Evolutionary conservation across 495 filamentous ascomycete species (phyloP).

Genomic region (Penicillium tannophilum): DNA sequence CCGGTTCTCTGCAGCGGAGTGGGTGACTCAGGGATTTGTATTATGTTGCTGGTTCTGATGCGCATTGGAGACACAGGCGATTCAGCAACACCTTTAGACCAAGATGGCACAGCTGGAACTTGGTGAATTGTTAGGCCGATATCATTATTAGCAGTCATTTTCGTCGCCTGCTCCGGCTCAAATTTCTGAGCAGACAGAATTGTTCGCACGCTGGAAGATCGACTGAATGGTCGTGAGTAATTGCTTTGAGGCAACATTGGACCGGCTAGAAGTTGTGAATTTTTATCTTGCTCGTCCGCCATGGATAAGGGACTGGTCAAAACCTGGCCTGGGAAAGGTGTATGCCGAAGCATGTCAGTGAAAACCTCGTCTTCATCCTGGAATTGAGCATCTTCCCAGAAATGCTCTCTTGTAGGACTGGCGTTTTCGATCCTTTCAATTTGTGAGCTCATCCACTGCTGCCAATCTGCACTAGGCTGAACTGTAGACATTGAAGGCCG

Average conservation of each 20-base stretch:
- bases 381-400: conserved; percentile 63
- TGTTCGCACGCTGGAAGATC: conserved; percentile 34
- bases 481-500: background rate
- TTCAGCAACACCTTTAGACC: background rate
- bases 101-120: conserved; percentile 8
- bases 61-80: conserved; percentile 30
- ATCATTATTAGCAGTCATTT: background rate
- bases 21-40: conserved; percentile 31
- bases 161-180: background rate
- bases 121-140: background rate
- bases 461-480: conserved; percentile 45
- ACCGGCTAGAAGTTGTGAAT: conserved; percentile 14
- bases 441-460: conserved; percentile 52
- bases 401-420: conserved; percentile 47
- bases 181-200: conserved; percentile 27
- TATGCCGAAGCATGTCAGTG: conserved; percentile 15
- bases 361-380: conserved; percentile 44
- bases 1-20: conserved; percentile 29
- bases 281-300: background rate
- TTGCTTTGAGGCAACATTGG: conserved; percentile 27
- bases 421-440: conserved; percentile 41
- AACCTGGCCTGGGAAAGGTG: conserved; percentile 3
- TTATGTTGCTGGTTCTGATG: conserved; percentile 25
- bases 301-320: background rate
- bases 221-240: conserved; percentile 42